Percentiles rank a stretch among this genome's conserved stretches.
Conservation (phyloP, 805 yeast species). For the Maudiozyma saulgeensis region DNA sequence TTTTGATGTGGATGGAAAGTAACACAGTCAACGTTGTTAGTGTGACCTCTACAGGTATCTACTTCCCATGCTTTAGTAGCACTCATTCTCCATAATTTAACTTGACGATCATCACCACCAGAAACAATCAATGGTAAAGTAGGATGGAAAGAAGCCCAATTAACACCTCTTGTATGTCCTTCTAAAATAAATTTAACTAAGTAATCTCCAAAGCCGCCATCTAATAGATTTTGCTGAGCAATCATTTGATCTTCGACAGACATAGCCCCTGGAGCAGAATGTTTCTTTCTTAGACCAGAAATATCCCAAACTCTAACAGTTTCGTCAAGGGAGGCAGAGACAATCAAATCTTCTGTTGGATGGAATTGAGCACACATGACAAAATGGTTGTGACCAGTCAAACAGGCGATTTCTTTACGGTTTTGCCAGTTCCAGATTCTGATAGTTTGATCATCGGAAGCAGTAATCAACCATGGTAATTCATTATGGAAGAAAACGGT, state of each 20-base stretch:
- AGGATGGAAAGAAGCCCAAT: slow-evolving; percentile 98
- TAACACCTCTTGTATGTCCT: slow-evolving; percentile 97
- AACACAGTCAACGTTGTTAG: slow-evolving; percentile 82
- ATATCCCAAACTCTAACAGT: slow-evolving; percentile 99
- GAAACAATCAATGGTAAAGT: slow-evolving; percentile 89
- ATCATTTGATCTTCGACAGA: slow-evolving; percentile 36
- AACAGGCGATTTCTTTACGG: slow-evolving; percentile 90
- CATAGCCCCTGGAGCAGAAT: slow-evolving; percentile 64
- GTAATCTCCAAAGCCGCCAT: slow-evolving; percentile 93
- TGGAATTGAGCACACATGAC: slow-evolving; percentile 98
- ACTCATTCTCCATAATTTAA: slow-evolving; percentile 95
- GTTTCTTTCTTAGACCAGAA: slow-evolving; percentile 86
- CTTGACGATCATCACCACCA: slow-evolving; percentile 91
- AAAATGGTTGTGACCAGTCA: slow-evolving; percentile 97
- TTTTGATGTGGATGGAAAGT: slow-evolving; percentile 92
- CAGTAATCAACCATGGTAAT: slow-evolving; percentile 93
- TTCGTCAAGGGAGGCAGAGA: slow-evolving; percentile 92
- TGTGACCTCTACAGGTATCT: slow-evolving; percentile 96
- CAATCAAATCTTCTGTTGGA: slow-evolving; percentile 88
- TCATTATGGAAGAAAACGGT: slow-evolving; percentile 92
- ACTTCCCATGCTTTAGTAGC: slow-evolving; percentile 99
- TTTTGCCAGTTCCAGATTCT: slow-evolving; percentile 99
- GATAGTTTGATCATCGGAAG: slow-evolving; percentile 96
- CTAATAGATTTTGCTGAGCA: slow-evolving; percentile 62
- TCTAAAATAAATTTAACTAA: slow-evolving; percentile 91